A percentile compares a stretch with the other conserved stretches of the same genome.
Evolutionary conservation across 2,329 filamentous ascomycete genomes (phyloP).

Genomic region (Hypoxylon sp.): DNA sequence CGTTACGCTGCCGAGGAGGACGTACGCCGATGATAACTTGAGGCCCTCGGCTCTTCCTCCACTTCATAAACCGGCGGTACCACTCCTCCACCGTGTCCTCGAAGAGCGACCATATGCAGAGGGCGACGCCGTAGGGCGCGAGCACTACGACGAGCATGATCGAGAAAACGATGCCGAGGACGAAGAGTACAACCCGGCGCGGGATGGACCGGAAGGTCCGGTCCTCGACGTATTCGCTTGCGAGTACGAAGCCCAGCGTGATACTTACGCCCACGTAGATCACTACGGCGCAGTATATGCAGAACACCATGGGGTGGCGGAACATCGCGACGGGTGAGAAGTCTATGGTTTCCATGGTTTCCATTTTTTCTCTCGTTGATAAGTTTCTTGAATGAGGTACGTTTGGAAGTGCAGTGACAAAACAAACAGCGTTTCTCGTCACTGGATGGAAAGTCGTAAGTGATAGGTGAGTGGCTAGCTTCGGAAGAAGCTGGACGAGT

Average conservation of each 20-base stretch:
- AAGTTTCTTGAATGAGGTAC: neutral
- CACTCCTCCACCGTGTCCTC: neutral
- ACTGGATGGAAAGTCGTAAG: neutral
- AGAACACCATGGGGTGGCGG: neutral
- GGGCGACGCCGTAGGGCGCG: neutral
- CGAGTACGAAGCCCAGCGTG: neutral
- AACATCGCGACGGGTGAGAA: constrained; percentile 6
- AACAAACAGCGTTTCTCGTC: neutral
- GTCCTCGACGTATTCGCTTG: neutral
- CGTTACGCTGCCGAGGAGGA: neutral
- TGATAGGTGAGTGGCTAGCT: neutral
- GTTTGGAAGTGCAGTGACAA: neutral
- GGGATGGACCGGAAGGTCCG: neutral
- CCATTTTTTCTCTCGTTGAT: neutral
- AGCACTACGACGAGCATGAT: neutral
- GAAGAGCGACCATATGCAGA: neutral
- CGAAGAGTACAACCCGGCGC: neutral
- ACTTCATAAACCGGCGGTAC: neutral
- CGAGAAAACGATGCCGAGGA: neutral
- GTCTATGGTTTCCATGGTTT: neutral
- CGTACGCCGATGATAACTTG: neutral
- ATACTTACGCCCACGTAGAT: neutral
- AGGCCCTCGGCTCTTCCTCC: neutral
- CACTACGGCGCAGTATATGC: constrained; percentile 3
- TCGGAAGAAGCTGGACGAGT: neutral